These are phyloP conservation scores for Platanthera zijinensis DNA, from an alignment of 106 monocot species.

Conservation along the genomic window DNA sequence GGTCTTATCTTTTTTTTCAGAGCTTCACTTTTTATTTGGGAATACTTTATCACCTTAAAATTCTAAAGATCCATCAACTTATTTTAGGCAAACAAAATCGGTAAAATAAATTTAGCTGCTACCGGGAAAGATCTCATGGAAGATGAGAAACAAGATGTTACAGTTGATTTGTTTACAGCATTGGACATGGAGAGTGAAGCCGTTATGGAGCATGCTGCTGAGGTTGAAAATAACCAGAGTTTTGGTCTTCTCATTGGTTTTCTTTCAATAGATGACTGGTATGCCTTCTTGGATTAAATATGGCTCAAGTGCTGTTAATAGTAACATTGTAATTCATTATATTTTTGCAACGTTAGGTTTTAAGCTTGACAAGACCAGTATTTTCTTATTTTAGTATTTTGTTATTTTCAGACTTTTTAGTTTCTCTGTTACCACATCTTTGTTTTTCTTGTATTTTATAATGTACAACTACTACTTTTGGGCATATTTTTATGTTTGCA, in stretches of 20 bases:
- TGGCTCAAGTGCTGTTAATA: conserved; percentile 2
- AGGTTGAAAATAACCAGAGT: conserved; percentile 76
- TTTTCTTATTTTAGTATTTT: neutral
- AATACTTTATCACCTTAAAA: too few species aligned
- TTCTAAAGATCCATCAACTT: too few species aligned
- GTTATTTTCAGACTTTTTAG: neutral
- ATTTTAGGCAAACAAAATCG: conserved; percentile 59
- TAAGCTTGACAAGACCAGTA: neutral
- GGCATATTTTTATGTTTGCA: neutral
- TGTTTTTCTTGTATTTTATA: neutral
- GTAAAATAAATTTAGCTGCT: conserved; percentile 98
- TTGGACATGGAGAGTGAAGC: conserved; percentile 83
- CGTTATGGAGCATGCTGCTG: conserved; percentile 51
- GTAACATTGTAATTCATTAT: neutral
- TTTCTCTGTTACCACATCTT: neutral
- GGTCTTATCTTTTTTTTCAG: neutral
- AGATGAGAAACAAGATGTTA: conserved; percentile 85
- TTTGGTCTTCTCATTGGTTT: conserved; percentile 90
- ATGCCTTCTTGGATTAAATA: conserved; percentile 2
- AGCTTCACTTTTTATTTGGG: too few species aligned
- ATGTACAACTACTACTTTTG: neutral
- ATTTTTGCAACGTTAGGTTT: neutral
- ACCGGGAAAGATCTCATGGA: conserved; percentile 96
- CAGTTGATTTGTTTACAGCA: conserved; percentile 65
- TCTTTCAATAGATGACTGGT: conserved; percentile 93